Base-by-base conservation (phyloP, 306 rosid species). In the Sechiopsis laciniata region DNA sequence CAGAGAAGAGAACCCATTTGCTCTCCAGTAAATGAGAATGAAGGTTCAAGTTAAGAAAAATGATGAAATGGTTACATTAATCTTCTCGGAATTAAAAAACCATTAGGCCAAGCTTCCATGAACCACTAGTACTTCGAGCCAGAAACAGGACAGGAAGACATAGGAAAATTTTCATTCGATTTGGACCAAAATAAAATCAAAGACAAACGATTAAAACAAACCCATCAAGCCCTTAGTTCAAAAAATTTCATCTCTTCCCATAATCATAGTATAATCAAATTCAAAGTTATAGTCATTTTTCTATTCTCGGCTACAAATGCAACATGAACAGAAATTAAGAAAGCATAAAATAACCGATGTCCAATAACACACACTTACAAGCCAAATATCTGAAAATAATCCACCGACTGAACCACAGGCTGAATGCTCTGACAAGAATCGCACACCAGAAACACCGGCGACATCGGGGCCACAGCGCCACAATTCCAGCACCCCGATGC, bases 341-440 rank as follows among this genome's bases (percentile, higher is more conserved):
- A 46, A 11, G 55, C 2, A 14, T 19, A 10, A 67, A 71, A 15
- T 32, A 11, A 65, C 3, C 22, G 62, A 1, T n/a, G 6, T 19
- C 14, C 16, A 37, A 8, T 10, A 11, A 22, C 17, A 62, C 17
- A 40, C 46, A 74, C 96, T 87, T 82, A 94, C 99, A 82, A 9
- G 14, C 96, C 87, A 64, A 89, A 94, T 55, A 94, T 94, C 11
- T 85, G 78, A 71, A 94, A 91, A 71, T 91, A 94, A 80, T 91
- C 87, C 29, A 85, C 75, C 3, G 95, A 90, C 26, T 79, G 73
- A 81, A 90, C 92, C 14, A 89, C 73, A 15, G 98, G 90, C 50
- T 94, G 97, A 83, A 94, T 75, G 83, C 80, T 84, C 20, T 88
- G 83, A 72, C 99, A 94, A 3, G 90, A 87, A 7, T 78, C 69